Base-by-base conservation (phyloP, 1,284 basidiomycete genomes). In the Ustilago trichophora region DNA sequence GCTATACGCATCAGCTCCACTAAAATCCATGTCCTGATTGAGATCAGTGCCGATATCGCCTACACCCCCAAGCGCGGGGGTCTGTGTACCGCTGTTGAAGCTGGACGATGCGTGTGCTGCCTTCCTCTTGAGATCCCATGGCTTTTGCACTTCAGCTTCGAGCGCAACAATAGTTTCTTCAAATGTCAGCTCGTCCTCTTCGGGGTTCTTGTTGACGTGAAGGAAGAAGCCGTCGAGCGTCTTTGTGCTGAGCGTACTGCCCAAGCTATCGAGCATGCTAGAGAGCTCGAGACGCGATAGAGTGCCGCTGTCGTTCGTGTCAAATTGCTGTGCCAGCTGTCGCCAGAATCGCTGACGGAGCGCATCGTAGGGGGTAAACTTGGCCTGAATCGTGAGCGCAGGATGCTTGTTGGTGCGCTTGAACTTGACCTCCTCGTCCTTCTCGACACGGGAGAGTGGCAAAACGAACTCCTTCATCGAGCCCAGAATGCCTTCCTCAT, bases 181-280 rank as follows among this genome's bases (percentile, higher is more conserved):
- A 24, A 91, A 83, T 0, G 89, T 90, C 36, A 98, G 83, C 73
- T 91, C 89, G 64, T 90, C 92, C 19, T 85, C 83, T 4, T 87
- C 85, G 0, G 88, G 85, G 8, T 86, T 67, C 84, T 83, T 92
- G 92, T 69, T 86, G 85, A 77, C 86, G 8, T 54, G 49, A 2
- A 32, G 18, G 44, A 74, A 80, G 37, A 75, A 76, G 87, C 85
- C 8, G 84, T 87, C 83, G 90, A 98, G 86, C 1, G 95, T 98
- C 43, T 88, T 85, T 0, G 82, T 83, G 4, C 91, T 91, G 32
- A 98, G 87, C 0, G 95, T 98, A 3, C 93, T 95, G 4, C 94
- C 93, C 25, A 98, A 88, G 6, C 93, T 96, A 83, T 97, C 93
- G 46, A 98, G 89, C 92, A 98, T 95, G n/a, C 91, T 90, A 0